Conservation (phyloP, 2,329 filamentous ascomycete genomes). For the Emericellopsis atlantica region DNA sequence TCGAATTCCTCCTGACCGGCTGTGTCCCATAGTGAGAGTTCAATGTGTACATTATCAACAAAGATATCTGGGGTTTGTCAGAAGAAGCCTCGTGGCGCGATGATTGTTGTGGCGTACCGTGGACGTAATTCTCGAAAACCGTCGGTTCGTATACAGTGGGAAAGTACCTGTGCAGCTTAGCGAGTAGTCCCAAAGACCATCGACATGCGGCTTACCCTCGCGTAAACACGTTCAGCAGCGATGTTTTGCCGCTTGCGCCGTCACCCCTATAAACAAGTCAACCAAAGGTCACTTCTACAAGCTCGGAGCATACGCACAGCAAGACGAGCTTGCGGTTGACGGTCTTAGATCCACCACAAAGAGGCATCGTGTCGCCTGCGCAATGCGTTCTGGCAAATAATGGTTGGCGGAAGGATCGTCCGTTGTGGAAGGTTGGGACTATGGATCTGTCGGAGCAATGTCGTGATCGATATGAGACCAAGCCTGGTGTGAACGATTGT, state of each 20-base stretch:
- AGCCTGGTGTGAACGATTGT: too few relatives aligned
- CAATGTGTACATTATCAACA: constrained; percentile 93
- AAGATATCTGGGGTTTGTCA: constrained; percentile 64
- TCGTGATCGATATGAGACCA: not conserved
- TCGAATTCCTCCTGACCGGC: constrained; percentile 99
- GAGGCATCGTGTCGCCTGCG: constrained; percentile 7
- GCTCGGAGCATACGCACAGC: constrained; percentile 37
- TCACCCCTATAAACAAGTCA: constrained; percentile 54
- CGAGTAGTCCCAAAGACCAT: not conserved
- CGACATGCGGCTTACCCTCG: constrained; percentile 59
- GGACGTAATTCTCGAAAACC: constrained; percentile 98
- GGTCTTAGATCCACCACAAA: constrained; percentile 65
- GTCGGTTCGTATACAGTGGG: constrained; percentile 97
- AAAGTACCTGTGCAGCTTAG: constrained; percentile 57
- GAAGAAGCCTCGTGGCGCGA: not conserved
- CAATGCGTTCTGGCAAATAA: not conserved
- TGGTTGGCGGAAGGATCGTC: not conserved
- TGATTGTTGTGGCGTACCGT: constrained; percentile 47
- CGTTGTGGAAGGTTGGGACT: not conserved
- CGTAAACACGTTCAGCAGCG: constrained; percentile 93
- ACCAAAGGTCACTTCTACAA: not conserved
- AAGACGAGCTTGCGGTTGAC: constrained; percentile 95
- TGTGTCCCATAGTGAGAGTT: constrained; percentile 96
- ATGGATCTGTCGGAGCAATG: not conserved
- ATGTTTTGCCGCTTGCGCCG: constrained; percentile 95